These are phyloP conservation scores for Pseudogymnoascus sp. DNA, from an alignment of 2,329 filamentous ascomycete genomes.

Conservation along the genomic window DNA sequence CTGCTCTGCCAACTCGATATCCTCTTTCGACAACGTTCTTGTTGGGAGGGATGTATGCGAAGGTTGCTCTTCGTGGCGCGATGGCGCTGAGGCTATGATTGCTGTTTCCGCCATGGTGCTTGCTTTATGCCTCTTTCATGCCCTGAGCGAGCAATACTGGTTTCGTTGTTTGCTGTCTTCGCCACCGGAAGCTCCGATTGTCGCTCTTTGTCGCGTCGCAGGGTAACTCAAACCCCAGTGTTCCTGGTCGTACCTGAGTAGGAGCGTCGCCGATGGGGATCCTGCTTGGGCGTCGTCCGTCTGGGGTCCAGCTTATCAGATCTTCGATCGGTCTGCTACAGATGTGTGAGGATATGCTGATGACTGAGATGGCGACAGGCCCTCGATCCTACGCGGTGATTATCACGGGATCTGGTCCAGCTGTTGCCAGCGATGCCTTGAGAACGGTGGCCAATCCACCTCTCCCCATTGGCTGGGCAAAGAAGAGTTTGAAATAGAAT, in stretches of 20 bases:
- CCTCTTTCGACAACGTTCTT: constrained; percentile 22
- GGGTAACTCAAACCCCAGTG: not conserved
- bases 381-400: not conserved
- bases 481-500: constrained; percentile 5
- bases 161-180: not conserved
- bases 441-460: not conserved
- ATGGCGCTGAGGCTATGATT: not conserved
- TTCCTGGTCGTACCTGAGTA: not conserved
- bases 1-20: constrained; percentile 22
- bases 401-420: not conserved
- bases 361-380: constrained; percentile 4
- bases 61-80: constrained; percentile 2
- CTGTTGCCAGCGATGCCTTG: constrained; percentile 2
- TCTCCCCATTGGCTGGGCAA: not conserved
- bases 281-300: not conserved
- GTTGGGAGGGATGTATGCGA: constrained; percentile 13
- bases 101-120: constrained; percentile 2
- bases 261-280: not conserved
- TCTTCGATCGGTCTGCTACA: not conserved
- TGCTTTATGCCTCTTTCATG: constrained; percentile 2
- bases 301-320: constrained; percentile 2
- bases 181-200: not conserved
- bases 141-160: not conserved
- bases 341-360: not conserved
- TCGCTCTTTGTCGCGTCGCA: not conserved